Base-by-base conservation (phyloP, 2,329 filamentous ascomycete species). In the Cryphonectria naterciae region DNA sequence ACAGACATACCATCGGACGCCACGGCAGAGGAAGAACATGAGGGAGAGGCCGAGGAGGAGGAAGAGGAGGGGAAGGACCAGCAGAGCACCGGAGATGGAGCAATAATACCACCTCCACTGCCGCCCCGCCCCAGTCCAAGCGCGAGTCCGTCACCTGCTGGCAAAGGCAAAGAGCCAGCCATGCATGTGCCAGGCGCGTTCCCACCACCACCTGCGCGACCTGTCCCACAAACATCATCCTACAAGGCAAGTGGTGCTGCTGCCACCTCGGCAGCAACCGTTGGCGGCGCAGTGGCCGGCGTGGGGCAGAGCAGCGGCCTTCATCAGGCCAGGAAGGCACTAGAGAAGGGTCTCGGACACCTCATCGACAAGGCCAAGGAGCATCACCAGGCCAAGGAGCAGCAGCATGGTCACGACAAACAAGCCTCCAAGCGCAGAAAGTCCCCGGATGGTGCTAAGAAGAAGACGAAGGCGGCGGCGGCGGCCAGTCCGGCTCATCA, bases 311-410 rank as follows among this genome's bases (percentile, higher is more conserved):
- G 56, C 58, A 46, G 39, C 22, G 66, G 68, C 32, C 17, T 72
- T 28, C 37, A 67, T 15, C 71, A 71, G n/a, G 71, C 71, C 28
- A 67, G 71, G n/a, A 71, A 69, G 66, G 69, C 68, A 15, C 35
- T 72, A 39, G 71, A 70, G 46, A 65, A 71, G 54, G 65, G 69
- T 10, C n/a, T 70, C 37, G 65, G 69, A 37, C 63, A 72, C 19
- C 46, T 72, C 10, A 66, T 71, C 15, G 68, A 71, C 37, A 71
- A 37, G 68, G 71, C 71, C 17, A 72, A 71, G 66, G 71, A 72
- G 62, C 69, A 72, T 39, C 71, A 72, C 10, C 56, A 61, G 19
- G 66, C 66, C 32, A 46, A 43, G 41, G 71, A 72, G 32, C 68
- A 70, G 52, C 61, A 69, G 56, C 63, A 70, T 25, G 28, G 41